phyloP scores from a whole-genome alignment of 2,329 filamentous ascomycete species.

The Stromatinia cepivora region DNA sequence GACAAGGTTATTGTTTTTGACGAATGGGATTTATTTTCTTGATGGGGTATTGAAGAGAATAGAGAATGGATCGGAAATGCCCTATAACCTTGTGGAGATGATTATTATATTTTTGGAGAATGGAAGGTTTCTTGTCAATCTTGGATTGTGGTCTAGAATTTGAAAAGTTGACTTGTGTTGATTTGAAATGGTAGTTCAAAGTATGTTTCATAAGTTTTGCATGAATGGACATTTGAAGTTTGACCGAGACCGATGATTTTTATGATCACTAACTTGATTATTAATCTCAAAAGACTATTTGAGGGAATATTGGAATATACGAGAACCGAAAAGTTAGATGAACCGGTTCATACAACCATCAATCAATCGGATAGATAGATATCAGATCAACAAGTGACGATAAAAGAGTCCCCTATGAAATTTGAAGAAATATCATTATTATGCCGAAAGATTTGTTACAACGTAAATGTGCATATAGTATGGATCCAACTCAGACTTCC shows the following conservation, averaged over 20 bases:
- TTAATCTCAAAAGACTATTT: too few species aligned
- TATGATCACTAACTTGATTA: background rate
- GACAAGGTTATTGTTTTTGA: too few species aligned
- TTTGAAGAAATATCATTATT: background rate
- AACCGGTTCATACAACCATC: background rate
- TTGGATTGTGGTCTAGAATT: background rate
- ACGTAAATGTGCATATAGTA: background rate
- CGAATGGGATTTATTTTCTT: background rate
- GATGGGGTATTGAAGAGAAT: background rate
- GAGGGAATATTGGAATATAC: too few species aligned
- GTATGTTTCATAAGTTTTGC: background rate
- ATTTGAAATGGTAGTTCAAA: background rate
- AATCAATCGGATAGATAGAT: background rate
- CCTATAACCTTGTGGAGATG: background rate
- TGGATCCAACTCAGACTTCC: background rate
- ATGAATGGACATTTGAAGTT: background rate
- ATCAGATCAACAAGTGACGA: background rate
- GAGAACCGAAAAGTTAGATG: background rate
- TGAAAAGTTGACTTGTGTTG: background rate
- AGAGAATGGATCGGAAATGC: background rate
- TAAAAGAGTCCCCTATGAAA: too few species aligned
- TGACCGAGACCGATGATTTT: constrained; percentile 1
- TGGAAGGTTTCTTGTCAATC: background rate
- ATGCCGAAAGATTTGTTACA: background rate
- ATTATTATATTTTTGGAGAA: background rate